Evolutionary conservation across 2,329 filamentous ascomycete species (phyloP), one percentile per base, ranked within the genome.

Genomic region (Trichoderma breve): DNA sequence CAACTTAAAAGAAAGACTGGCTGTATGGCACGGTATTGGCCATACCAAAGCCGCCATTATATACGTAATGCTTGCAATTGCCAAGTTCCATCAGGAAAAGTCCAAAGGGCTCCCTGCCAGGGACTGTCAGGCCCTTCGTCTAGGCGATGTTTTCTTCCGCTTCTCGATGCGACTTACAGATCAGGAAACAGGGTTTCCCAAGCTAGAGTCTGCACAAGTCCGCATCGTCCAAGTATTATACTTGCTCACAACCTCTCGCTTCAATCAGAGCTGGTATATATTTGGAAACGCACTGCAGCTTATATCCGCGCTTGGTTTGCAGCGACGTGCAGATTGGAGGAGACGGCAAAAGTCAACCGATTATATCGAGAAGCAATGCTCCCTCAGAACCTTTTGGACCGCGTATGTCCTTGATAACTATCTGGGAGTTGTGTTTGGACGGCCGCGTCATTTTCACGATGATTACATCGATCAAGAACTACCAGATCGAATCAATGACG

Each of bases 391-490:
- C 0, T 90, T 91, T 65, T 91, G 89, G 89, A 86, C 85, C 3
- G 85, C 87, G 0, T 91, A 91, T 75, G 87, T 86, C 0, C 79
- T 91, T 1, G 89, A 91, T 75, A 88, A 88, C 51, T 91, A 91
- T 71, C 80, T 91, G 1, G 87, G 88, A 28, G 87, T 90, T n/a
- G 87, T 90, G 21, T 85, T 91, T 34, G 89, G 89, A 0, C 82
- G 89, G 6, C 89, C 89, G 1, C 79, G 87, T 8, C 83, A 89
- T 15, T 87, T 90, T 30, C 88, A 89, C 63, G 89, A 91, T 58
- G 87, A 90, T 39, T 88, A 91, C 65, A 88, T 90, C 62, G 89
- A 91, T 67, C 89, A 91, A 71, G 84, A 86, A 3, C 82, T 88
- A n/a, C 89, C 89, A 0, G 83, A 84, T 18, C 75, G 81, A 1